Percentiles rank a stretch among this genome's conserved stretches.
These are phyloP conservation scores for Fraxinus greggii DNA, from an alignment of 305 asterid genomes.

Conservation along the genomic window DNA sequence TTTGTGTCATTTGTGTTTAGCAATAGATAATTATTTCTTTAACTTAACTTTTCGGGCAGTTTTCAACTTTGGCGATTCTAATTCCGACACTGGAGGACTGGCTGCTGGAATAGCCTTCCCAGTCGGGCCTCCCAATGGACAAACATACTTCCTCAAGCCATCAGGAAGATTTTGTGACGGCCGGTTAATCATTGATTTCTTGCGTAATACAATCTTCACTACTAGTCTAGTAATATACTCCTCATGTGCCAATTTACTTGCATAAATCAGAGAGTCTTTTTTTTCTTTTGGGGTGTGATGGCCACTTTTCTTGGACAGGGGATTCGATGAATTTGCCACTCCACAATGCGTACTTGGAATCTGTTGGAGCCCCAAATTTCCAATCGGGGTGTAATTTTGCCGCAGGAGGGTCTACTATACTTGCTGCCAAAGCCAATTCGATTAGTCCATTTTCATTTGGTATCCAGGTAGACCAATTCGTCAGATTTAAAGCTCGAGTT, in stretches of 20 bases:
- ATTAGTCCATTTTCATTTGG: conserved; percentile 30
- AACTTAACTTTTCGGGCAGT: conserved; percentile 1
- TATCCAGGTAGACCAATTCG: conserved; percentile 30
- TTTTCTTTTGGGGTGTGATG: not conserved
- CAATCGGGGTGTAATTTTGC: conserved; percentile 31
- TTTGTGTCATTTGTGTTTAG: not conserved
- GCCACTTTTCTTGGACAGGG: conserved; percentile 8
- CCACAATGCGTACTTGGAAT: conserved; percentile 22
- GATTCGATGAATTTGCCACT: conserved; percentile 23
- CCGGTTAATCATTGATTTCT: conserved; percentile 24
- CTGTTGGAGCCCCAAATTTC: conserved; percentile 28
- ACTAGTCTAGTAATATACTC: not conserved
- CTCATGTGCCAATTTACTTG: not conserved
- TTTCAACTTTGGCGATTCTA: conserved; percentile 32
- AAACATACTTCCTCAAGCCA: conserved; percentile 23
- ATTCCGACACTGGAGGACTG: conserved; percentile 28
- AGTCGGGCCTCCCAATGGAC: conserved; percentile 22
- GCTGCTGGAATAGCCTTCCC: conserved; percentile 24
- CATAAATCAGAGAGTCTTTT: not conserved
- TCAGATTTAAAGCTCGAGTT: conserved; percentile 29
- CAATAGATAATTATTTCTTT: not conserved
- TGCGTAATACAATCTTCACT: conserved; percentile 1
- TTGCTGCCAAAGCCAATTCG: conserved; percentile 18
- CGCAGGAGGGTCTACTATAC: conserved; percentile 26
- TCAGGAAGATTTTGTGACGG: conserved; percentile 30